A percentile compares a stretch with the other conserved stretches of the same genome.
phyloP scores from a whole-genome alignment of 768 basidiomycete species.

The Cyclocybe cylindracea region DNA sequence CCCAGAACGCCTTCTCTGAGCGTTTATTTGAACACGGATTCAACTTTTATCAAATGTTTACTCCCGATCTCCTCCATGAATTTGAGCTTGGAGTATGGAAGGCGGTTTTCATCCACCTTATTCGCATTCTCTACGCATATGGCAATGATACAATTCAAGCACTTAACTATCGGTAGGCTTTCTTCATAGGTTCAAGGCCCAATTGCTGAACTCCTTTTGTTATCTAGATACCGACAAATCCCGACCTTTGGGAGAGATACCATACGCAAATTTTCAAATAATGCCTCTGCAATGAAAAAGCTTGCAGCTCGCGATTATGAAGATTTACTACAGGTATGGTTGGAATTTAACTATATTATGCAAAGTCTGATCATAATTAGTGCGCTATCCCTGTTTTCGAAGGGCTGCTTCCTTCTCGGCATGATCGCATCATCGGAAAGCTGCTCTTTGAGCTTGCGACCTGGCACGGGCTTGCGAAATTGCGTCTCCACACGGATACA shows the following conservation, averaged over 20 bases:
- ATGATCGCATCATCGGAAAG: constrained; percentile 20
- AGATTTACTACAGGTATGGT: constrained; percentile 35
- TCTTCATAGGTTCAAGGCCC: background rate
- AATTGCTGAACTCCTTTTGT: background rate
- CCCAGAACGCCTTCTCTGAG: constrained; percentile 30
- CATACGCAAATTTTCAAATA: constrained; percentile 29
- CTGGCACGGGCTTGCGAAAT: constrained; percentile 37
- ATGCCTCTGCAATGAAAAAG: constrained; percentile 31
- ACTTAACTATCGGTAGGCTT: constrained; percentile 25
- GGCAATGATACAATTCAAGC: constrained; percentile 15
- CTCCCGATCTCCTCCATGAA: constrained; percentile 37
- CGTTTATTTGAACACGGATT: constrained; percentile 15
- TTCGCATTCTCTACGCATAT: constrained; percentile 26
- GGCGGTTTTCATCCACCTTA: constrained; percentile 27
- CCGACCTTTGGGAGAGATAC: constrained; percentile 24
- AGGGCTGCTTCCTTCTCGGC: constrained; percentile 24
- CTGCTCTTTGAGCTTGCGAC: constrained; percentile 27
- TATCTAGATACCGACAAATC: constrained; percentile 19
- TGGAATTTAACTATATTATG: background rate
- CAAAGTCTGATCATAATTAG: constrained; percentile 13
- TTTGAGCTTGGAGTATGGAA: constrained; percentile 38
- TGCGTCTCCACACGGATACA: constrained; percentile 28
- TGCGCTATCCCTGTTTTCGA: constrained; percentile 39
- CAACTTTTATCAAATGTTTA: constrained; percentile 2
- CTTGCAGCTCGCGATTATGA: constrained; percentile 36